Percentiles rank a stretch among this genome's conserved stretches.
Evolutionary conservation across 108 stramenopile species (phyloP).

Genomic region (Aureococcus anophagefferens): DNA sequence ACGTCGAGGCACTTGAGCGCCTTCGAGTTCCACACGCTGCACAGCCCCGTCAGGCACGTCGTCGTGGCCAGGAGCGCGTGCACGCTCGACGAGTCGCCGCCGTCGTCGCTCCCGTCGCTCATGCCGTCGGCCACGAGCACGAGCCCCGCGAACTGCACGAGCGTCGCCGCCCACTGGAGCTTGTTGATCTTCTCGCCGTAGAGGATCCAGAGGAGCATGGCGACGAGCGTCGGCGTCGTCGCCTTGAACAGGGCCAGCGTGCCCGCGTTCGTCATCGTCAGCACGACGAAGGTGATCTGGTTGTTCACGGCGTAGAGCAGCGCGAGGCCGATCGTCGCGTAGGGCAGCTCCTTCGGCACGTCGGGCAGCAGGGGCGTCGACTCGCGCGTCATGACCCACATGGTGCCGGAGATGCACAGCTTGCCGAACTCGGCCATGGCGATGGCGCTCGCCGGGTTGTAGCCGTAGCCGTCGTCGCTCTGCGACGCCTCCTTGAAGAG

Average conservation of each 20-base stretch:
- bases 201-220: background rate
- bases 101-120: too few relatives aligned
- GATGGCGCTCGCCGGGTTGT: background rate
- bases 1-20: background rate
- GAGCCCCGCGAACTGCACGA: background rate
- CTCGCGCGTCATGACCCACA: background rate
- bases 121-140: background rate
- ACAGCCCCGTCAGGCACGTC: background rate
- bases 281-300: background rate
- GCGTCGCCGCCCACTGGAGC: background rate
- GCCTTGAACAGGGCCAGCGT: background rate
- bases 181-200: background rate
- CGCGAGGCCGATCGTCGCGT: background rate
- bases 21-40: background rate
- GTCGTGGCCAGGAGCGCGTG: background rate
- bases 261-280: background rate
- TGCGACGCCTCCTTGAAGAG: background rate
- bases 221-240: background rate
- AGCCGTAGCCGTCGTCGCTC: background rate
- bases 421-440: background rate
- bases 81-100: background rate
- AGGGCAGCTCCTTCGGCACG: background rate
- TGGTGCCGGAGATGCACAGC: background rate
- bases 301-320: background rate
- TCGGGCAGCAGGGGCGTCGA: background rate